Evolutionary conservation across 495 filamentous ascomycete species (phyloP), one percentile per base, ranked within the genome.

Genomic region (Aspergillus cristatus): DNA sequence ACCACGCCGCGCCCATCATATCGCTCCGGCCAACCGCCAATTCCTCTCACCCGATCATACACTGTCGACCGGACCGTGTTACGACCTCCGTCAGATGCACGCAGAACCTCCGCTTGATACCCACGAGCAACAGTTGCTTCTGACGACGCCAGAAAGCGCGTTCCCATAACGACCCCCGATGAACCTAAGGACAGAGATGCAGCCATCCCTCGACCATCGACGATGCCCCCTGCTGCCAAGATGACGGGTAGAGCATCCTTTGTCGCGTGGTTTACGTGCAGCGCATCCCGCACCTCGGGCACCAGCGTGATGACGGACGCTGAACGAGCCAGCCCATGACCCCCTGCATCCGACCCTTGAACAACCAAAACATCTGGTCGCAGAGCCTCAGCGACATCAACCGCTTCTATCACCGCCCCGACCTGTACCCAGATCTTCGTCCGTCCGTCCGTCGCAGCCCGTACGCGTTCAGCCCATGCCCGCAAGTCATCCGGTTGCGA

Each of bases 261-360:
- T n/a, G n/a, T n/a, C 11, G 76, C 56, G 22, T 62, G 48, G 25
- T 37, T 50, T 3, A 46, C 47, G 5, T 57, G 46, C 22, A 88
- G 38, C 32, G 69, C 53, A 55, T 81, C 75, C 10, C 40, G 42
- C 11, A 74, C 56, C 51, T 81, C 79, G 0, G 75, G 74, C 2
- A 82, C 35, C 8, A 81, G 49, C 10, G 62, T 51, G 11, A 79
- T 38, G 10, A 85, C 46, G 3, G 78, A 70, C 0, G 79, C 78
- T 1, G 70, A 71, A 0, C 47, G 40, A 1, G 47, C 65, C 20
- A 75, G 65, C n/a, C 83, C 80, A 55, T 89, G 84, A 0, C 84
- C 84, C 5, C 84, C 83, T 0, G 84, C 80, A 51, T 89, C 84
- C 7, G 58, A 48, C 2, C 84, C 83, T 49, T 89, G 82, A 7